Evolutionary conservation across 2,329 filamentous ascomycete genomes (phyloP).

Genomic region (Gnomoniopsis sp.): DNA sequence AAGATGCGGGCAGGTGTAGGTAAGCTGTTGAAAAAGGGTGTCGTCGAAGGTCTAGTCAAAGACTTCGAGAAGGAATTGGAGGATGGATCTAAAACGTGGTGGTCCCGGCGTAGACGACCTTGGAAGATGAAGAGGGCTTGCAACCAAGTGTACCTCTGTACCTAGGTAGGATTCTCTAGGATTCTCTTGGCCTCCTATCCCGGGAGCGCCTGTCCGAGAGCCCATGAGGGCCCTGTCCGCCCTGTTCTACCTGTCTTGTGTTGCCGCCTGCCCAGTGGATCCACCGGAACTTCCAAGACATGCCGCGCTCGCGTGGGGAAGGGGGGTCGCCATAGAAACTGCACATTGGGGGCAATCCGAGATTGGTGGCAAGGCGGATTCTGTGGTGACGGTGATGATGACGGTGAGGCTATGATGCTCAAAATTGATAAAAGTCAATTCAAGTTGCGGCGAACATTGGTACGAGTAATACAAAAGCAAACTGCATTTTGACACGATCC

Average conservation of each 20-base stretch:
- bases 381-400: too few species aligned
- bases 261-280: too few species aligned
- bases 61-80: not conserved
- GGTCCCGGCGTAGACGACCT: not conserved
- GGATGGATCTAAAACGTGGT: not conserved
- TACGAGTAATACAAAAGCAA: not conserved
- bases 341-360: not conserved
- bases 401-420: not conserved
- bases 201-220: not conserved
- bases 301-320: not conserved
- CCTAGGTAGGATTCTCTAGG: too few species aligned
- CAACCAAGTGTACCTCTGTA: conserved; percentile 5
- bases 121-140: not conserved
- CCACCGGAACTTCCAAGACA: not conserved
- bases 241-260: too few species aligned
- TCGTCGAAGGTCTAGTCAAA: conserved; percentile 2
- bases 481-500: not conserved
- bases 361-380: not conserved
- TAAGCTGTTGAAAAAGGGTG: not conserved
- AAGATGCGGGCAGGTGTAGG: not conserved
- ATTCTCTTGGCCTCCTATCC: not conserved
- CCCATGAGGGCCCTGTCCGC: too few species aligned
- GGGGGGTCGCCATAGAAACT: not conserved
- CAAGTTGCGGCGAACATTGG: not conserved
- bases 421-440: not conserved